phyloP scores from a whole-genome alignment of 257 asterid species.

The Orobanche coerulescens region DNA sequence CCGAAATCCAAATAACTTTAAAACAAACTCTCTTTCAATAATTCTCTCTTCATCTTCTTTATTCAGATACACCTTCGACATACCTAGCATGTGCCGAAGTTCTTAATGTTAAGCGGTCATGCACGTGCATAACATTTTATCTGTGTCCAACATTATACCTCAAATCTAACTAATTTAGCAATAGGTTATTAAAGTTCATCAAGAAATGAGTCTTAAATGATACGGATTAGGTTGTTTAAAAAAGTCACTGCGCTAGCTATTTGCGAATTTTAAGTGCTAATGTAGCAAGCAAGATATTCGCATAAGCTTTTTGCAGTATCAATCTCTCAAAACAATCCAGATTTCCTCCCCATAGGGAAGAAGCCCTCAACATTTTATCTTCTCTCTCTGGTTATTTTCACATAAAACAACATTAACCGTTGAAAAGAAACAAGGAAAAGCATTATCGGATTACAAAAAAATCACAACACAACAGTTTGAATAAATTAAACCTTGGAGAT shows the following conservation, averaged over 20 bases:
- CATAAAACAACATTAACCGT: background rate
- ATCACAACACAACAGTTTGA: constrained; percentile 5
- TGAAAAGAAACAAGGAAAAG: background rate
- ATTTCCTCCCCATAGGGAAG: constrained; percentile 10
- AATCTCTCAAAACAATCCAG: constrained; percentile 8
- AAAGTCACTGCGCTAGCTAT: background rate
- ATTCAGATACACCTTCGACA: too few species aligned
- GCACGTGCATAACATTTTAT: background rate
- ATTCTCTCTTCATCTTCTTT: constrained; percentile 6
- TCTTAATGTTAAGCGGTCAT: background rate
- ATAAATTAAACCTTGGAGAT: constrained; percentile 42
- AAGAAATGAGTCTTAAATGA: background rate
- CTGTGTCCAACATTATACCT: background rate
- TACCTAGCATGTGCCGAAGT: background rate
- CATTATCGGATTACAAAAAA: background rate
- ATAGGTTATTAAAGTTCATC: background rate
- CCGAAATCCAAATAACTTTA: background rate
- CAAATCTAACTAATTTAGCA: background rate
- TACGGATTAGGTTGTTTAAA: background rate
- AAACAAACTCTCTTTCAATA: background rate
- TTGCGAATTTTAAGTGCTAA: background rate
- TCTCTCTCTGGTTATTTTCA: background rate
- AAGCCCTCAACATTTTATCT: constrained; percentile 2
- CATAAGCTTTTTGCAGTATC: background rate
- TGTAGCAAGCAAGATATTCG: constrained; percentile 7